Evolutionary conservation across 768 basidiomycete genomes (phyloP).

Genomic region (Tulasnella sp.): DNA sequence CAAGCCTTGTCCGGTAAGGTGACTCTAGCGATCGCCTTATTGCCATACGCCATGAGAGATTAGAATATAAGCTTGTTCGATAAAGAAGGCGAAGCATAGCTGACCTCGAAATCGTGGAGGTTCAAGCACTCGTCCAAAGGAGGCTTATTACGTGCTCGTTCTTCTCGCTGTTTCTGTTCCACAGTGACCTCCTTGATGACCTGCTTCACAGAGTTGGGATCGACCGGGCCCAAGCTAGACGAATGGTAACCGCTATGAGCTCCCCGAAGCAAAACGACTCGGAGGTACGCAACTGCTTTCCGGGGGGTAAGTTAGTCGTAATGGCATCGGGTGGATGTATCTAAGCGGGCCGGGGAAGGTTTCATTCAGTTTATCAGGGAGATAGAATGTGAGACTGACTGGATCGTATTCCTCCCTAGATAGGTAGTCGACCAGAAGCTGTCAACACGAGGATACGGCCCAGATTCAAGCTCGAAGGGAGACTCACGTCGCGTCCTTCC

Average conservation of each 20-base stretch:
- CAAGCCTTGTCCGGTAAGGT: conserved; percentile 81
- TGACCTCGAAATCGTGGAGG: conserved; percentile 87
- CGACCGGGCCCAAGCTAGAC: conserved; percentile 51
- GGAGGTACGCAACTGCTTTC: conserved; percentile 54
- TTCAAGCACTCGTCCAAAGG: conserved; percentile 69
- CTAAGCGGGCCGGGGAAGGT: conserved; percentile 31
- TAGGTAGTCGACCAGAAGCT: neutral
- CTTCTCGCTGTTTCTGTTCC: conserved; percentile 56
- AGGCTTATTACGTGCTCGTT: conserved; percentile 50
- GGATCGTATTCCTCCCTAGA: conserved; percentile 62
- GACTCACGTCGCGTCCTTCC: conserved; percentile 75
- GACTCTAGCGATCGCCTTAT: conserved; percentile 64
- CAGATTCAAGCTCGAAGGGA: neutral
- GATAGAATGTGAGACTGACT: conserved; percentile 40
- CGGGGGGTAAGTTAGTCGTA: conserved; percentile 46
- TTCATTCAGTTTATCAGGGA: conserved; percentile 67
- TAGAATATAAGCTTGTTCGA: conserved; percentile 20
- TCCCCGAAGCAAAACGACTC: conserved; percentile 5
- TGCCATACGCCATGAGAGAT: conserved; percentile 9
- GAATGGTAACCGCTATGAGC: neutral
- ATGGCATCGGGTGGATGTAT: conserved; percentile 21
- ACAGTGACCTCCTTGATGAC: conserved; percentile 51
- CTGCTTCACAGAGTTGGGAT: conserved; percentile 52
- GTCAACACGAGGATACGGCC: neutral
- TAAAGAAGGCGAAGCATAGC: conserved; percentile 15